Conservation (phyloP, 2,329 filamentous ascomycete genomes). For the Talaromyces piceae region DNA sequence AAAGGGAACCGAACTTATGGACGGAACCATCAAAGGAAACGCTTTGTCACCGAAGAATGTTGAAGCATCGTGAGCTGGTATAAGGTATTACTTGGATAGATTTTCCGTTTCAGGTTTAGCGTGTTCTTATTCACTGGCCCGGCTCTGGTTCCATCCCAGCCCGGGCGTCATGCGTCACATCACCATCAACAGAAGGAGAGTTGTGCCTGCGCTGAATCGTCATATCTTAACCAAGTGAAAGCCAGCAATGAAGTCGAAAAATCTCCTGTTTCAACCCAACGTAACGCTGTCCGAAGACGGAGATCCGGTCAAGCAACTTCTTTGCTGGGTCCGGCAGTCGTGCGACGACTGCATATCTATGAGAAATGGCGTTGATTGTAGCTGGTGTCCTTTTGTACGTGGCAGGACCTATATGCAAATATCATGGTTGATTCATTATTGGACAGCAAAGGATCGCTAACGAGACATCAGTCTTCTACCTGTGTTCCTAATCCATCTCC, state of each 20-base stretch:
- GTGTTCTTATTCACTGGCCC: too few relatives aligned
- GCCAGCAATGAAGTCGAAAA: not conserved
- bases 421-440: not conserved
- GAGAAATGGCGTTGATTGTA: slow-evolving; percentile 22
- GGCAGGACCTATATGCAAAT: not conserved
- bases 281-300: not conserved
- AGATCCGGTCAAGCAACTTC: slow-evolving; percentile 8
- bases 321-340: slow-evolving; percentile 32
- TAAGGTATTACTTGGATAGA: too few relatives aligned
- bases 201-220: not conserved
- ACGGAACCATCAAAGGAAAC: too few relatives aligned
- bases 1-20: too few relatives aligned
- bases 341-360: slow-evolving; percentile 28
- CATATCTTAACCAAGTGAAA: not conserved
- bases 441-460: not conserved
- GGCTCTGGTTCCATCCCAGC: too few relatives aligned
- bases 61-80: too few relatives aligned
- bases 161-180: too few relatives aligned
- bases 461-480: slow-evolving; percentile 25
- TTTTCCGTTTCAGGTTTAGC: too few relatives aligned
- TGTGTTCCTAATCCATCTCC: slow-evolving; percentile 31
- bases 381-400: slow-evolving; percentile 33
- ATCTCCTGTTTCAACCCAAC: not conserved
- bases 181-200: too few relatives aligned
- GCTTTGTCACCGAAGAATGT: too few relatives aligned